Percentiles rank a stretch among this genome's conserved stretches.
Evolutionary conservation across 148 eudicot species (phyloP).

Genomic region (Cornus suecica): DNA sequence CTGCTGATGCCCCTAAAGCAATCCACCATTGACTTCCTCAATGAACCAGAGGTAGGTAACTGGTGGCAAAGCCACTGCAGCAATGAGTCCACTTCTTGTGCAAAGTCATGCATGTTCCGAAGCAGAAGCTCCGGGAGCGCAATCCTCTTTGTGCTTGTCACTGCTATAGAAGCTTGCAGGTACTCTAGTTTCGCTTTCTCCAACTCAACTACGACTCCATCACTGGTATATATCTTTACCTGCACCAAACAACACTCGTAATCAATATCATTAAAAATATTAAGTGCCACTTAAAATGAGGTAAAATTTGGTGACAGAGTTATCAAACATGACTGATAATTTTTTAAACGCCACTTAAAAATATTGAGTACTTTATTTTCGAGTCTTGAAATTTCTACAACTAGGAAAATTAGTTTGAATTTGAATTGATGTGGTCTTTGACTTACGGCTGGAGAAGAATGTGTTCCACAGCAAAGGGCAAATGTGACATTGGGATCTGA

Average conservation of each 20-base stretch:
- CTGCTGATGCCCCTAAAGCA: conserved; percentile 50
- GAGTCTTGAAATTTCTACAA: too few species aligned
- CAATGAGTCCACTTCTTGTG: conserved; percentile 48
- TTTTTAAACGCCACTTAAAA: too few species aligned
- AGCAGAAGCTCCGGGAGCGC: conserved; percentile 71
- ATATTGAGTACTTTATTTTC: too few species aligned
- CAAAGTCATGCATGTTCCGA: conserved; percentile 64
- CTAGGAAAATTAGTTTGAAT: too few species aligned
- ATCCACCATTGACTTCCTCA: conserved; percentile 84
- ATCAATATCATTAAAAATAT: too few species aligned
- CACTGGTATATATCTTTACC: conserved; percentile 80
- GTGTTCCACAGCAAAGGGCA: conserved; percentile 82
- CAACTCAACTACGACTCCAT: conserved; percentile 58
- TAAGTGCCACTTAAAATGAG: too few species aligned
- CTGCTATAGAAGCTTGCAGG: conserved; percentile 75
- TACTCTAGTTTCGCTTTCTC: conserved; percentile 83
- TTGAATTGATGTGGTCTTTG: too few species aligned
- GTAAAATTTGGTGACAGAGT: too few species aligned
- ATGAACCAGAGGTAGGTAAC: conserved; percentile 76
- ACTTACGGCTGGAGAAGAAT: conserved; percentile 94
- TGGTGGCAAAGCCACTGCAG: conserved; percentile 85
- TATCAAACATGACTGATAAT: too few species aligned
- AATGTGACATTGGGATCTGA: conserved; percentile 71
- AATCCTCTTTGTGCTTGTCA: conserved; percentile 58
- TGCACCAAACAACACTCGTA: conserved; percentile 13